Percentiles rank a stretch among this genome's conserved stretches.
Conservation (phyloP, 345 rosid species). For the Dovyalis caffra region DNA sequence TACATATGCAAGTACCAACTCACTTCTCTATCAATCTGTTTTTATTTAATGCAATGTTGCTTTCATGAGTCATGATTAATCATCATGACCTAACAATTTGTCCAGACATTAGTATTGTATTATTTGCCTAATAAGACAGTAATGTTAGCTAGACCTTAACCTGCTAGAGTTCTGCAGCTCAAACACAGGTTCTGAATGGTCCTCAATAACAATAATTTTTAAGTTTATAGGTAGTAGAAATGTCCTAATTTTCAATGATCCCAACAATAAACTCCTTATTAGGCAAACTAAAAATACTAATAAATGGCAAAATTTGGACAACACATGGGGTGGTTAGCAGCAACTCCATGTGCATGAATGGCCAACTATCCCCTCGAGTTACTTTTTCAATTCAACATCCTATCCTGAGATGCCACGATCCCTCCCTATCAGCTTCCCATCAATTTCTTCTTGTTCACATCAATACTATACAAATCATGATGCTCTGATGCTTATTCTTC, state of each 20-base stretch:
- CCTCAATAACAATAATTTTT: neutral
- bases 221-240: neutral
- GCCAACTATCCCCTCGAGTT: conserved; percentile 14
- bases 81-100: neutral
- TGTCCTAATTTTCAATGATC: neutral
- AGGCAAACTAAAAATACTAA: conserved; percentile 15
- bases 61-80: neutral
- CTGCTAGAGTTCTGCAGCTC: neutral
- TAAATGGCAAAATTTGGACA: neutral
- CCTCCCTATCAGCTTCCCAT: neutral
- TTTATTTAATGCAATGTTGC: neutral
- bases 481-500: neutral
- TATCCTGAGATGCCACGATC: neutral
- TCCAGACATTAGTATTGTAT: neutral
- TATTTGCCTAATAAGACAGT: neutral
- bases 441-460: neutral
- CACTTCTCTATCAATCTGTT: neutral
- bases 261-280: neutral
- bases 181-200: neutral
- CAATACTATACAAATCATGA: neutral
- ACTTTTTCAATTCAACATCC: conserved; percentile 11
- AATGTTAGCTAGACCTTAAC: neutral
- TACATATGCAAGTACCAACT: neutral
- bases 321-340: conserved; percentile 16
- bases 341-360: conserved; percentile 20